These are phyloP conservation scores for Colletotrichum neosansevieriae DNA, from an alignment of 2,329 filamentous ascomycete genomes.

Conservation along the genomic window DNA sequence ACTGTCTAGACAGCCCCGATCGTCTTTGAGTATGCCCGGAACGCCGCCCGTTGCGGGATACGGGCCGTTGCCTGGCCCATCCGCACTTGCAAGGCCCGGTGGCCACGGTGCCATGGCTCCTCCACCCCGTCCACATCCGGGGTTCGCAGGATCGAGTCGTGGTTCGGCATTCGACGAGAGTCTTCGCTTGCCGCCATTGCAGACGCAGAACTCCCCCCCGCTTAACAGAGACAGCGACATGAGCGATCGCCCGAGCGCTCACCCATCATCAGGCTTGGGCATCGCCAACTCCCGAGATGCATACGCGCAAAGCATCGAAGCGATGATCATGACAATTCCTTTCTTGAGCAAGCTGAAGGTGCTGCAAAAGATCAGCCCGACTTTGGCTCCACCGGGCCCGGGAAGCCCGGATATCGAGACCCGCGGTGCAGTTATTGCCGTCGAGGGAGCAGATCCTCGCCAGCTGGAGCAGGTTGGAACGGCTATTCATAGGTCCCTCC, in stretches of 20 bases:
- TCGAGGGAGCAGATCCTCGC: slow-evolving; percentile 78
- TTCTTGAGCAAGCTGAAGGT: slow-evolving; percentile 82
- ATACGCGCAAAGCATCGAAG: slow-evolving; percentile 66
- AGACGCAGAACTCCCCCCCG: slow-evolving; percentile 55
- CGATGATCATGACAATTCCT: slow-evolving; percentile 81
- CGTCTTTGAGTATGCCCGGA: slow-evolving; percentile 43
- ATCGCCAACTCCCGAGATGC: slow-evolving; percentile 44
- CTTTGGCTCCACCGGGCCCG: slow-evolving; percentile 58
- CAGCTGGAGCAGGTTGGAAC: slow-evolving; percentile 69
- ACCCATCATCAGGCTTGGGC: slow-evolving; percentile 46
- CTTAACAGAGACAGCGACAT: slow-evolving; percentile 30
- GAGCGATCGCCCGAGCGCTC: slow-evolving; percentile 34
- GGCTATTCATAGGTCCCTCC: slow-evolving; percentile 74
- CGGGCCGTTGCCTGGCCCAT: slow-evolving; percentile 45
- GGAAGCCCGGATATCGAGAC: slow-evolving; percentile 52
- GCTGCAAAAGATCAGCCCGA: slow-evolving; percentile 80
- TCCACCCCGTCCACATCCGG: slow-evolving; percentile 61
- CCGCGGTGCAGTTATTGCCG: slow-evolving; percentile 83
- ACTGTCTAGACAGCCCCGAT: slow-evolving; percentile 27
- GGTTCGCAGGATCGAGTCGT: slow-evolving; percentile 48
- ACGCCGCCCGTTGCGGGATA: slow-evolving; percentile 45
- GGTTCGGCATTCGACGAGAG: slow-evolving; percentile 62
- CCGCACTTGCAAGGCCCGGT: slow-evolving; percentile 31
- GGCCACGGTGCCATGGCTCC: slow-evolving; percentile 62
- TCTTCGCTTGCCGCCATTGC: slow-evolving; percentile 65